A percentile compares a stretch with the other conserved stretches of the same genome.
phyloP scores from a whole-genome alignment of 352 stramenopile species.

The Globisporangium parvum region DNA sequence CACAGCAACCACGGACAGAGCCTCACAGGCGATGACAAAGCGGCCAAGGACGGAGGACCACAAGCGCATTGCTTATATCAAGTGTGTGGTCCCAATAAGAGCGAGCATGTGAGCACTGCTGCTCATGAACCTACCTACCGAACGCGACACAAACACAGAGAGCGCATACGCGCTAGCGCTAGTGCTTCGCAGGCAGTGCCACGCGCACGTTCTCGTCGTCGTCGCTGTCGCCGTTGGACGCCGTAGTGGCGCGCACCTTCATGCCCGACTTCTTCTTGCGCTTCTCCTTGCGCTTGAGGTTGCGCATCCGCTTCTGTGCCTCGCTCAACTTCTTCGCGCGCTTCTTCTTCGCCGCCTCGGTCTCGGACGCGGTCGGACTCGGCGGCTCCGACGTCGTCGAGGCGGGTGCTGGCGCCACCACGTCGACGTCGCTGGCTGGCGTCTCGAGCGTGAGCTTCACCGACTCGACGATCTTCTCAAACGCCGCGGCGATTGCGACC shows the following conservation, averaged over 20 bases:
- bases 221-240: conserved; percentile 18
- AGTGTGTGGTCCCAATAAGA: neutral
- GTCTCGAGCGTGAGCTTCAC: conserved; percentile 14
- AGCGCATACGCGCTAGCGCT: neutral
- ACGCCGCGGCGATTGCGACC: conserved; percentile 2
- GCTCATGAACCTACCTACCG: neutral
- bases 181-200: conserved; percentile 9
- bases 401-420: neutral
- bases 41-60: neutral
- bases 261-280: conserved; percentile 57
- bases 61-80: neutral
- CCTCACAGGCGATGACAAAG: too few species aligned
- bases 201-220: conserved; percentile 16
- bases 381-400: neutral
- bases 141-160: neutral
- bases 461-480: conserved; percentile 15
- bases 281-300: conserved; percentile 73
- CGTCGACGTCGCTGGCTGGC: neutral
- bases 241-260: conserved; percentile 31
- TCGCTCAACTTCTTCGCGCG: conserved; percentile 35
- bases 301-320: conserved; percentile 58
- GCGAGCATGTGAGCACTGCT: neutral
- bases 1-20: too few species aligned
- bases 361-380: conserved; percentile 10
- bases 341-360: conserved; percentile 5